Conservation (phyloP, 1,284 basidiomycete species). For the Irpex sp. region DNA sequence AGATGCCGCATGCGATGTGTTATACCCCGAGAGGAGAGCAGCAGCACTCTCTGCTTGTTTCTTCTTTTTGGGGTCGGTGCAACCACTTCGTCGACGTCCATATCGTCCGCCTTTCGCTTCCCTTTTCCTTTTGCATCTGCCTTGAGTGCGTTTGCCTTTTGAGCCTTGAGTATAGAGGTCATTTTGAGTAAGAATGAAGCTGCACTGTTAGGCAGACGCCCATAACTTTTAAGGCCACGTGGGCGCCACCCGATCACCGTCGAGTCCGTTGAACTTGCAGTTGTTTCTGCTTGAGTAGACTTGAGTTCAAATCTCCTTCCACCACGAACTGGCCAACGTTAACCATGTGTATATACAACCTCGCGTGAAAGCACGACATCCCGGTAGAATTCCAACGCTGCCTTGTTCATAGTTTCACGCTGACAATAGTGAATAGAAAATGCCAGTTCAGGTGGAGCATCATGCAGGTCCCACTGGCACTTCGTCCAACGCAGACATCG, state of each 20-base stretch:
- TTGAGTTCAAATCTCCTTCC: too few relatives aligned
- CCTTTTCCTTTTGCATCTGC: slow-evolving; percentile 42
- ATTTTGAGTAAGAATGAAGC: slow-evolving; percentile 33
- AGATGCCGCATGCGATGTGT: slow-evolving; percentile 97
- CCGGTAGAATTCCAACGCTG: too few relatives aligned
- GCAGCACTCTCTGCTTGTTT: slow-evolving; percentile 86
- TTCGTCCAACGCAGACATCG: too few relatives aligned
- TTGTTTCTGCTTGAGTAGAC: too few relatives aligned
- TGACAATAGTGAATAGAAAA: too few relatives aligned
- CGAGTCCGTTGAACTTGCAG: too few relatives aligned
- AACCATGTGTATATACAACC: too few relatives aligned
- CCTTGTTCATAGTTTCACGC: too few relatives aligned
- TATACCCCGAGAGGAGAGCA: slow-evolving; percentile 92
- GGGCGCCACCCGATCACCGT: not conserved
- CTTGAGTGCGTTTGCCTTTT: slow-evolving; percentile 54
- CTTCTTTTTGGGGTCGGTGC: slow-evolving; percentile 47
- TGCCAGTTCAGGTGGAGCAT: too few relatives aligned
- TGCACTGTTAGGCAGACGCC: not conserved
- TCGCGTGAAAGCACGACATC: too few relatives aligned
- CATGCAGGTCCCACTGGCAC: too few relatives aligned
- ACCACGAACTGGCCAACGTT: too few relatives aligned
- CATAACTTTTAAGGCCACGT: slow-evolving; percentile 10
- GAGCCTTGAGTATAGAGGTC: slow-evolving; percentile 66
- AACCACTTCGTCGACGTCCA: slow-evolving; percentile 41
- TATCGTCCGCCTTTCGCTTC: slow-evolving; percentile 64